Base-by-base conservation (phyloP, 75 land plant species). In the Pinus taeda region DNA sequence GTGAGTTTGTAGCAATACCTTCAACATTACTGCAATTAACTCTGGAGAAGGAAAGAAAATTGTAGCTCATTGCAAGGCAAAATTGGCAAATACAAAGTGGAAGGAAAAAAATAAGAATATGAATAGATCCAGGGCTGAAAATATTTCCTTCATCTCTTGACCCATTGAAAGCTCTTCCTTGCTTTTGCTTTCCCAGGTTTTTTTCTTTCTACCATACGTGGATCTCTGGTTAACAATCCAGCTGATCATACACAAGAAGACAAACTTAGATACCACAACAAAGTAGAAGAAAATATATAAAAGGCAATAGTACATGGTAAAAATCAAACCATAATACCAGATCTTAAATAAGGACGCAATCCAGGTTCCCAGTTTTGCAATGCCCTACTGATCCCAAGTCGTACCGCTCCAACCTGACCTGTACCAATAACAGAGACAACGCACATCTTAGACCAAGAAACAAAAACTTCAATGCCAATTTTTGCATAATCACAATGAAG, bases 171-270 rank as follows among this genome's bases (percentile, higher is more conserved):
- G 80, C 99, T 94, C 86, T 92, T 96, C 63, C 99, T 89, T 76
- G 98, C 99, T 84, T 96, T 96, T 60, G 99, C 99, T 81, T 90
- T 94, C 22, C 99, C 99, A 69, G 99, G 99, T 74, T 96, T 96
- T 72, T 96, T 94, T 83, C 99, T 88, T 79, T 96, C 98, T 30
- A 96, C 99, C 21, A 90, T 84, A 60, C 99, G 83, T 7, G 99
- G 76, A 74, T 96, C 99, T 53, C 99, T 82, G n/a, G 99, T 96
- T 82, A 96, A 81, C 79, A 90, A 86, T 22, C 99, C 99, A 70
- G 82, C 97, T 96, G 87, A 59, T 66, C 24, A 58, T 72, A 17
- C 63, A 69, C 81, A 42, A n/a, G 53, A 29, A 61, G 24, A 42
- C 45, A 56, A 13, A 53, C 57, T 73, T 36, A 60, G 20, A 74